phyloP scores from a whole-genome alignment of 228 moss, liverwort and hornwort genomes.

The Sphagnum fallax region DNA sequence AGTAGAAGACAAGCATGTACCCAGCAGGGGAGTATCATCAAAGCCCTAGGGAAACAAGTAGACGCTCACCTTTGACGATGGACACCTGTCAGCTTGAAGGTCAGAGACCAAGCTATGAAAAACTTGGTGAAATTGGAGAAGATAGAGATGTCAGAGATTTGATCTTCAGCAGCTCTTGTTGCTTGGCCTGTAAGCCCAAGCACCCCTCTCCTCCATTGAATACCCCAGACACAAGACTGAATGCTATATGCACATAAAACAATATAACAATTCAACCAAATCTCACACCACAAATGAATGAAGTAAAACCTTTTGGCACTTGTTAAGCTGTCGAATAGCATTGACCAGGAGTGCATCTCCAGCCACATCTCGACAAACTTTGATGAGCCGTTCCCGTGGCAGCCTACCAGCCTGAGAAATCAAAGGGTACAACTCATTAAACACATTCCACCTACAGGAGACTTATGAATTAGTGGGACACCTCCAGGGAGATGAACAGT shows the following conservation, averaged over 20 bases:
- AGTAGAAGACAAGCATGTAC: neutral
- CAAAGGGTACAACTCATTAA: neutral
- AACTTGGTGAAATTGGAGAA: neutral
- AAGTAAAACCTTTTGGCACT: neutral
- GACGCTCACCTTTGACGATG: neutral
- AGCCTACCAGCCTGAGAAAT: constrained; percentile 26
- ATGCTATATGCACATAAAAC: neutral
- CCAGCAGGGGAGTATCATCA: neutral
- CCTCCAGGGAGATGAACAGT: neutral
- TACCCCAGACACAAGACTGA: neutral
- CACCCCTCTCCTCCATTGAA: neutral
- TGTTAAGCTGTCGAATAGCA: constrained; percentile 41
- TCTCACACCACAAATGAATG: neutral
- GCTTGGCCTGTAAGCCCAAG: neutral
- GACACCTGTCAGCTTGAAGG: neutral
- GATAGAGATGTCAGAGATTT: neutral
- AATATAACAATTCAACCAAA: neutral
- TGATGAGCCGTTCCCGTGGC: constrained; percentile 25
- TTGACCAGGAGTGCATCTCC: constrained; percentile 30
- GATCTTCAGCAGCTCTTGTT: neutral
- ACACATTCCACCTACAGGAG: neutral
- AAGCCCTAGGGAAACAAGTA: neutral
- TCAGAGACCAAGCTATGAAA: neutral
- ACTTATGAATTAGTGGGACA: neutral
- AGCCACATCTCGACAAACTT: constrained; percentile 23